These are phyloP conservation scores for Aspergillus olivimuriae DNA, from an alignment of 495 filamentous ascomycete species.

Conservation along the genomic window DNA sequence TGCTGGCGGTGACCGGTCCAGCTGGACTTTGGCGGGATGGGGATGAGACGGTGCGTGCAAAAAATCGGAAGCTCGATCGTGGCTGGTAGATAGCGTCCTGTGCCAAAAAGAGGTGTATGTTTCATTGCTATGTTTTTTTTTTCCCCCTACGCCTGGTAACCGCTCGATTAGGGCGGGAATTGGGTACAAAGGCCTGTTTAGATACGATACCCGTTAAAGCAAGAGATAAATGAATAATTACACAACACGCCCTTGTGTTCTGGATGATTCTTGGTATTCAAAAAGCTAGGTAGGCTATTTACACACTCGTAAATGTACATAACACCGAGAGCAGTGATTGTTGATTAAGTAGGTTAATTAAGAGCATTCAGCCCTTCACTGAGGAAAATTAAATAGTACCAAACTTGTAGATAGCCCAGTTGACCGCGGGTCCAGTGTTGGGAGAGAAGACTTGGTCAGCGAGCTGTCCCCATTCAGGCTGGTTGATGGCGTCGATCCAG, in stretches of 20 bases:
- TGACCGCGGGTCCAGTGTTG: slow-evolving; percentile 53
- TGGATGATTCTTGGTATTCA: not conserved
- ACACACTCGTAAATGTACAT: slow-evolving; percentile 1
- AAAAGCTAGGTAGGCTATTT: not conserved
- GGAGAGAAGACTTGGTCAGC: slow-evolving; percentile 56
- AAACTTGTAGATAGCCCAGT: slow-evolving; percentile 63
- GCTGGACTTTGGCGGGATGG: slow-evolving; percentile 80
- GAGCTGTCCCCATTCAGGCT: slow-evolving; percentile 66
- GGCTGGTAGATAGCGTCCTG: not conserved
- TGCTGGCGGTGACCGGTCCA: slow-evolving; percentile 51
- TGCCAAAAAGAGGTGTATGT: not conserved
- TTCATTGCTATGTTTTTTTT: not conserved
- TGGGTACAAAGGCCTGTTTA: no score
- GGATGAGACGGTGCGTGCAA: slow-evolving; percentile 35
- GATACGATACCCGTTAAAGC: slow-evolving; percentile 13
- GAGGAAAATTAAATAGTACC: slow-evolving; percentile 18
- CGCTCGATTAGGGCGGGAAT: not conserved
- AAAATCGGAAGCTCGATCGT: no score
- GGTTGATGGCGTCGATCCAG: slow-evolving; percentile 78
- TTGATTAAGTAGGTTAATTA: not conserved
- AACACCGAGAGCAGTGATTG: not conserved
- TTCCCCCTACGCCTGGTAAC: not conserved
- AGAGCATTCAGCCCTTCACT: not conserved
- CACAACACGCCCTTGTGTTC: not conserved
- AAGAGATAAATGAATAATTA: not conserved